Evolutionary conservation across 2,329 filamentous ascomycete species (phyloP), one percentile per base, ranked within the genome.

Genomic region (Coniochaeta sp.): DNA sequence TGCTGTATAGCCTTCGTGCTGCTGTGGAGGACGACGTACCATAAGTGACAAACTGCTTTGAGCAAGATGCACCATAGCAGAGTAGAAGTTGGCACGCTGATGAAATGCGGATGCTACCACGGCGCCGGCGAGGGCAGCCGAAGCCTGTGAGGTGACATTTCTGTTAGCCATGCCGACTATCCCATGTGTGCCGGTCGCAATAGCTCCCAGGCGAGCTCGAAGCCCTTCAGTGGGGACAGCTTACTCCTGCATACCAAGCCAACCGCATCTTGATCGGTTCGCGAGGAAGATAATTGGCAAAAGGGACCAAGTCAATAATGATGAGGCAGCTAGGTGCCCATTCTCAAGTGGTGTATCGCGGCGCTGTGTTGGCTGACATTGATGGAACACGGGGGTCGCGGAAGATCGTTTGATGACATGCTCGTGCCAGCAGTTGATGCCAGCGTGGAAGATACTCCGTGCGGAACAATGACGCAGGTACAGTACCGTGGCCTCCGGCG

Each of bases 11-110:
- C 12, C 2, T 24, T 8, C 19, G 17, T 11, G 22, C 12, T 17
- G 22, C 16, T 1, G 47, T 9, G 8, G 3, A 28, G 31, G 34
- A 75, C 9, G 38, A 40, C 84, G 67, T 74, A 95, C 90, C 85
- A 98, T 90, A 59, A 98, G 80, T 72, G 93, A 98, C 68, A 96
- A 88, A 78, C 95, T 98, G 75, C 92, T 97, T 76, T 98, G 93
- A 44, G 93, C 91, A 58, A 99, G 86, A 76, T 98, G 96, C 57
- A 99, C 95, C 77, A 92, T 95, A 66, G 95, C 93, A 59, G 93
- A 96, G 78, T 99, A 99, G 81, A 98, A 99, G 77, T 99, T 99
- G 64, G 95, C 89, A 65, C 95, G 87, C 77, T 98, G 91, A 71
- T 95, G 89, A 76, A 98, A 93, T 63, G 95, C 93, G 71, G 93